These are phyloP conservation scores for Nitzschia sp. DNA, from an alignment of 108 stramenopile genomes.

Conservation along the genomic window DNA sequence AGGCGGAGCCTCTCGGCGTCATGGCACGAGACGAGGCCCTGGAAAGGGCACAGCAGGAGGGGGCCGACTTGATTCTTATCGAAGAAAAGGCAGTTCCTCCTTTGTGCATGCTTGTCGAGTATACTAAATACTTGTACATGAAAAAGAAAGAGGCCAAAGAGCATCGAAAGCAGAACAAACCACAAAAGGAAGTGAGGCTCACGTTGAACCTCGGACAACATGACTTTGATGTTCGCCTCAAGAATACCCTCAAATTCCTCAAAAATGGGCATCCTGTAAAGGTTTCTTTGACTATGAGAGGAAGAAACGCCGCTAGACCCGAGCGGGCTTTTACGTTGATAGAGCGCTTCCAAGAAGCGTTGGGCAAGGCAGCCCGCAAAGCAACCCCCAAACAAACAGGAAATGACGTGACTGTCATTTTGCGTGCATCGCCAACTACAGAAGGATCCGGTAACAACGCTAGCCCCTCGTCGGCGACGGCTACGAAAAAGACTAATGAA, in stretches of 20 bases:
- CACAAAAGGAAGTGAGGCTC: conserved; percentile 96
- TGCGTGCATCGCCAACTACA: conserved; percentile 11
- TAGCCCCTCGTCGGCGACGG: too few species aligned
- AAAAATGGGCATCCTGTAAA: conserved; percentile 87
- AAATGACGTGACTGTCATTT: conserved; percentile 60
- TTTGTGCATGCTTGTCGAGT: conserved; percentile 94
- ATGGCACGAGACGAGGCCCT: conserved; percentile 85
- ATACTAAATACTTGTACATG: conserved; percentile 91
- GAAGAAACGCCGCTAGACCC: conserved; percentile 81
- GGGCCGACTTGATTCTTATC: conserved; percentile 88
- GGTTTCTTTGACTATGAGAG: conserved; percentile 76
- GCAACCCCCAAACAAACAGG: conserved; percentile 77
- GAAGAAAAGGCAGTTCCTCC: conserved; percentile 89
- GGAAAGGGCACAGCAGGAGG: conserved; percentile 80
- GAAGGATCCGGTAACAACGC: too few species aligned
- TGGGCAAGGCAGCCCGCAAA: conserved; percentile 56
- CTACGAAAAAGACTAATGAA: too few species aligned
- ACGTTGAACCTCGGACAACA: conserved; percentile 94
- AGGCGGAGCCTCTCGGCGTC: conserved; percentile 88
- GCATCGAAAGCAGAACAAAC: conserved; percentile 90
- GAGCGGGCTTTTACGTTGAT: conserved; percentile 72
- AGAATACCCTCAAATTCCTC: conserved; percentile 84
- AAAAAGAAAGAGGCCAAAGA: conserved; percentile 94
- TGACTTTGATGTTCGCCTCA: conserved; percentile 89
- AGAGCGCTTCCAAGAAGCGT: conserved; percentile 62